A percentile compares a stretch with the other conserved stretches of the same genome.
Conservation (phyloP, 305 asterid species). For the Solanum hybrid region DNA sequence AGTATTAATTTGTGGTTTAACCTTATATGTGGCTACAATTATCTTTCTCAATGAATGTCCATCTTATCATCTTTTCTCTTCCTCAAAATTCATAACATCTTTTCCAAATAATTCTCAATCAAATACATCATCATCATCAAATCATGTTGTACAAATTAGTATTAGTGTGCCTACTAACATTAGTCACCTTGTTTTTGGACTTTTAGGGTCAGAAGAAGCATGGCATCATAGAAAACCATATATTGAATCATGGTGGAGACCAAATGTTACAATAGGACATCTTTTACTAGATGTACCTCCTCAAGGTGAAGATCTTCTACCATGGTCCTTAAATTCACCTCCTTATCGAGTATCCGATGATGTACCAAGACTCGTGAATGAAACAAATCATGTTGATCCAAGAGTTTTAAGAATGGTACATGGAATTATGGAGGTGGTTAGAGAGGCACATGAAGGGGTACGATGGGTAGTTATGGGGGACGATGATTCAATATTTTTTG, state of each 20-base stretch:
- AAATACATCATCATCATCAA: background rate
- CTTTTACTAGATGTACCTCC: slow-evolving; percentile 51
- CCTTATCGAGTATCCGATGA: slow-evolving; percentile 52
- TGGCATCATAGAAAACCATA: slow-evolving; percentile 46
- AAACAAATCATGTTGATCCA: slow-evolving; percentile 13
- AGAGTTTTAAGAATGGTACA: slow-evolving; percentile 41
- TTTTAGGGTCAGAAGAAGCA: slow-evolving; percentile 43
- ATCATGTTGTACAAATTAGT: background rate
- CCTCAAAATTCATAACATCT: background rate
- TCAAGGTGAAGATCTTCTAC: slow-evolving; percentile 34
- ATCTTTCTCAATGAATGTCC: background rate
- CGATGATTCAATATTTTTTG: slow-evolving; percentile 55
- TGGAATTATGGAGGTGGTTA: slow-evolving; percentile 46
- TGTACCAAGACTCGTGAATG: slow-evolving; percentile 11
- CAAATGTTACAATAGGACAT: slow-evolving; percentile 43
- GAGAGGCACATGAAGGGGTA: slow-evolving; percentile 38
- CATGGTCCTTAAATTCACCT: slow-evolving; percentile 62
- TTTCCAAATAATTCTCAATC: background rate
- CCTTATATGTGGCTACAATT: background rate
- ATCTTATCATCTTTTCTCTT: background rate
- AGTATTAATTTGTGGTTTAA: background rate
- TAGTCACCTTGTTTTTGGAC: slow-evolving; percentile 56
- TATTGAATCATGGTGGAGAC: slow-evolving; percentile 79
- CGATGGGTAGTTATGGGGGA: slow-evolving; percentile 79
- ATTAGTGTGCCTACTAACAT: slow-evolving; percentile 21